Evolutionary conservation across 768 basidiomycete species (phyloP), one percentile per base, ranked within the genome.

Genomic region (Suillus luteus): DNA sequence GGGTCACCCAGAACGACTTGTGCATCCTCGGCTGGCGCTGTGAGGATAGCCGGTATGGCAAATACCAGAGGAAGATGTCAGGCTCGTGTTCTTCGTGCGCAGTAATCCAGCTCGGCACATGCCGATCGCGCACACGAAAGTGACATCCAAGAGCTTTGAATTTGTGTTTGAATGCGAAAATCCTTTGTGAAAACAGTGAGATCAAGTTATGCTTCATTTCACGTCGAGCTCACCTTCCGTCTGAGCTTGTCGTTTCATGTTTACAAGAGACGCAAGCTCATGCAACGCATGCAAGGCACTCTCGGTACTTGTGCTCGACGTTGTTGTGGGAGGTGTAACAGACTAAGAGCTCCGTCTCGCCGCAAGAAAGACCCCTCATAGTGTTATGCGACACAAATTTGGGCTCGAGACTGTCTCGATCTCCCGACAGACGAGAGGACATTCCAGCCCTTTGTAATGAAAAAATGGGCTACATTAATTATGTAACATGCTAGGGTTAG

Each of bases 321-420:
- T 27, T 27, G 27, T 27, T 27, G 27, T 27, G 27, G 2, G 27
- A 27, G 27, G 27, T 27, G 27, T 27, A 27, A 27, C 27, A 27
- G 27, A 27, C 1, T 27, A 27, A 27, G 27, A 27, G 27, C 27
- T 27, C 27, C 27, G 27, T 27, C 27, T 27, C 27, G 27, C 27
- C 27, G 27, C 27, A 27, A 27, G 95, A 96, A 54, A 97, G 88
- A 86, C 96, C 96, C 96, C 96, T 87, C 97, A 99, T 99, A 70
- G 91, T 91, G 87, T 99, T 99, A 86, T 99, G 97, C 31, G 93
- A 93, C 68, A 96, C 95, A 78, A 99, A 99, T 83, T 99, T 97
- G 67, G 97, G 83, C 82, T 99, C 97, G 72, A 99, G 93, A 82
- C 97, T 95, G 73, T 96, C 87, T 98, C 96, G 67, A 98, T 97